Conservation (phyloP, 192 early-diverging fungal species). For the Mycoemilia scoparia region DNA sequence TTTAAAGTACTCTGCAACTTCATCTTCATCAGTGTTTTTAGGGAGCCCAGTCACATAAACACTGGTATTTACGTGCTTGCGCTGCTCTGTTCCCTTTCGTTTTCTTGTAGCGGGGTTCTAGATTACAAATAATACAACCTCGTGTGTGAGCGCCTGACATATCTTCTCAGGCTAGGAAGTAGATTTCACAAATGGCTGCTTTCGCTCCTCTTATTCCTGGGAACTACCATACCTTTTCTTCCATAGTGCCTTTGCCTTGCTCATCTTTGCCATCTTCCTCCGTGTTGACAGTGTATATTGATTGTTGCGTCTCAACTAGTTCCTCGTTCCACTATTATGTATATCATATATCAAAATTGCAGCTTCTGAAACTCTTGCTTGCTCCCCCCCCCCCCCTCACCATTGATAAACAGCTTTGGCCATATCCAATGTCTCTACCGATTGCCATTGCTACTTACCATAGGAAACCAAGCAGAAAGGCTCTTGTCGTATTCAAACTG, state of each 20-base stretch:
- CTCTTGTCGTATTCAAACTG: constrained; percentile 68
- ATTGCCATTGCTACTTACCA: constrained; percentile 27
- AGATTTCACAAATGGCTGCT: no score
- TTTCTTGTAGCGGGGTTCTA: constrained; percentile 26
- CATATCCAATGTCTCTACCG: constrained; percentile 1
- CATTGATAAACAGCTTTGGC: no score
- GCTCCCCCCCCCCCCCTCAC: no score
- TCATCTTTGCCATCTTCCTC: constrained; percentile 3
- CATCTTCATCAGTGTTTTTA: constrained; percentile 54
- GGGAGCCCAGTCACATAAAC: constrained; percentile 81
- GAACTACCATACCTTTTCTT: neutral
- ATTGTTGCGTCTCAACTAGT: constrained; percentile 24
- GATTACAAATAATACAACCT: constrained; percentile 7
- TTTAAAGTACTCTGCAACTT: constrained; percentile 38
- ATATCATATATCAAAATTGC: no score
- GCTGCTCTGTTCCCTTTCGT: constrained; percentile 22
- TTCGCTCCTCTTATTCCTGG: no score
- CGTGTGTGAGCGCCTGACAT: no score
- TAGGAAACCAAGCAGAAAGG: constrained; percentile 80
- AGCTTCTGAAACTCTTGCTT: no score
- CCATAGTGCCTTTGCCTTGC: neutral
- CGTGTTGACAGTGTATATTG: constrained; percentile 6
- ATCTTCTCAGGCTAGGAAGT: no score
- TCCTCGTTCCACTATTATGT: constrained; percentile 11
- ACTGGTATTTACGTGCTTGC: constrained; percentile 43